A percentile compares a stretch with the other conserved stretches of the same genome.
Evolutionary conservation across 2,329 filamentous ascomycete genomes (phyloP).

Genomic region (Verticillium nubilum): DNA sequence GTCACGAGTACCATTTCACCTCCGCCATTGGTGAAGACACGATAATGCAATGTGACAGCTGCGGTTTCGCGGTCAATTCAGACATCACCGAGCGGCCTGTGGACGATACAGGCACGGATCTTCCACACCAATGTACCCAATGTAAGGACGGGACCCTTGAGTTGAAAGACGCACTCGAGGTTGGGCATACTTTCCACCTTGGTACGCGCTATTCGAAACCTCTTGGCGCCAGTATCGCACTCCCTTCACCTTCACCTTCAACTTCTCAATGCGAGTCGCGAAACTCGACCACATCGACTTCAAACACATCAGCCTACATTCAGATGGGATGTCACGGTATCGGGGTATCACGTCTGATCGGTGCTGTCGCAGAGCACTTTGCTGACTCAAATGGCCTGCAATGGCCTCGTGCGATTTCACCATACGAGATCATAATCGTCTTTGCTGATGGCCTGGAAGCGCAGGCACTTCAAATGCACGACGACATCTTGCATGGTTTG

Average conservation of each 20-base stretch:
- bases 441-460: constrained; percentile 37
- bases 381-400: constrained; percentile 70
- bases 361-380: constrained; percentile 73
- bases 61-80: constrained; percentile 77
- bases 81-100: constrained; percentile 66
- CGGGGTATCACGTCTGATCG: constrained; percentile 85
- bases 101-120: constrained; percentile 37
- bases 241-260: neutral
- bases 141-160: constrained; percentile 61
- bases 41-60: constrained; percentile 68
- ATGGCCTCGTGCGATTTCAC: constrained; percentile 84
- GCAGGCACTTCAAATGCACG: constrained; percentile 57
- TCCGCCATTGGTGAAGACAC: constrained; percentile 79
- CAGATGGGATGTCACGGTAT: constrained; percentile 98
- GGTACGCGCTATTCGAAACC: constrained; percentile 82
- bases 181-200: constrained; percentile 93
- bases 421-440: constrained; percentile 71
- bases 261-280: constrained; percentile 1
- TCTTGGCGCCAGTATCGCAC: constrained; percentile 58
- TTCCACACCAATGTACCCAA: constrained; percentile 57
- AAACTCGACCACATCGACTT: neutral
- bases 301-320: constrained; percentile 42
- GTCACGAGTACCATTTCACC: constrained; percentile 90
- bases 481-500: constrained; percentile 38
- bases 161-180: constrained; percentile 72